Evolutionary conservation across 352 stramenopile species (phyloP).

Genomic region (Phytophthora cajani): DNA sequence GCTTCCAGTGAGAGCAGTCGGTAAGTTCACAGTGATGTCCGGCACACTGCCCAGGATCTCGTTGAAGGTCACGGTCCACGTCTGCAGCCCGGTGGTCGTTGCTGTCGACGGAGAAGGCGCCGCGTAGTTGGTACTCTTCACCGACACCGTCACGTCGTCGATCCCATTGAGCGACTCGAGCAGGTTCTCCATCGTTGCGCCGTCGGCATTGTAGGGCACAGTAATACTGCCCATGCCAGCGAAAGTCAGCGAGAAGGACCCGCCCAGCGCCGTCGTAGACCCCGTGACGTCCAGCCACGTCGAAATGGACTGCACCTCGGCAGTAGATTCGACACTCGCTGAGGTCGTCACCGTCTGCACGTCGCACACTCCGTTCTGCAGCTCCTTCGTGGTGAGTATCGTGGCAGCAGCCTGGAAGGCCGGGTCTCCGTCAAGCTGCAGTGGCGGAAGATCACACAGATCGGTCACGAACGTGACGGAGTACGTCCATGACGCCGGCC

Average conservation of each 20-base stretch:
- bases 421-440: conserved; percentile 62
- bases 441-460: conserved; percentile 79
- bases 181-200: conserved; percentile 54
- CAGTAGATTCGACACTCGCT: conserved; percentile 88
- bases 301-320: conserved; percentile 90
- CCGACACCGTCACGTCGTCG: conserved; percentile 73
- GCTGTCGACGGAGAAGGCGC: not conserved
- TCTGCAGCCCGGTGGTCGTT: conserved; percentile 50
- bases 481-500: conserved; percentile 62
- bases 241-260: conserved; percentile 77
- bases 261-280: conserved; percentile 43
- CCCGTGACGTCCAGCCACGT: conserved; percentile 70
- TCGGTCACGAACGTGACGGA: conserved; percentile 89
- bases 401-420: conserved; percentile 54
- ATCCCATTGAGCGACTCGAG: conserved; percentile 82
- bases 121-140: conserved; percentile 60
- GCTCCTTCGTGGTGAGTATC: conserved; percentile 40
- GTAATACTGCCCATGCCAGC: conserved; percentile 51
- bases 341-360: conserved; percentile 94
- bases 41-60: conserved; percentile 92
- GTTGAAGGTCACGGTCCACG: conserved; percentile 92
- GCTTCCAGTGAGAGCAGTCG: conserved; percentile 62
- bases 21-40: conserved; percentile 74
- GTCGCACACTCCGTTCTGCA: conserved; percentile 92
- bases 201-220: conserved; percentile 48